phyloP scores from a whole-genome alignment of 2,329 filamentous ascomycete species.

The Sporothrix pallida region DNA sequence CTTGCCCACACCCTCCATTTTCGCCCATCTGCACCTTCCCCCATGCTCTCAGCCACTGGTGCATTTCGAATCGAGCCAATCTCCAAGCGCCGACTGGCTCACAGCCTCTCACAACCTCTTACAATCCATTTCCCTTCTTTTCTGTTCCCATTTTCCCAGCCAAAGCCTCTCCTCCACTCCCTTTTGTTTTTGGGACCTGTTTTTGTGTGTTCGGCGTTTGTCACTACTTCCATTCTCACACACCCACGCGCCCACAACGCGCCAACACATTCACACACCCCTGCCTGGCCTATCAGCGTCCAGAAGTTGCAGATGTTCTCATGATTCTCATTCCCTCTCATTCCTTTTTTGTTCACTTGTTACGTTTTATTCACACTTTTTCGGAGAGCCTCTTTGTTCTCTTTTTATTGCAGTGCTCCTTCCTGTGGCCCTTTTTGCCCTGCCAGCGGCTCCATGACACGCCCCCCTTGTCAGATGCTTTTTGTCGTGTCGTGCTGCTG shows the following conservation, averaged over 20 bases:
- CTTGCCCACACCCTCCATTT: neutral
- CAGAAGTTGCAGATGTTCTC: conserved; percentile 13
- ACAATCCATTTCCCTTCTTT: neutral
- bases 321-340: neutral
- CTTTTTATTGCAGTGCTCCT: neutral
- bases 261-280: conserved; percentile 27
- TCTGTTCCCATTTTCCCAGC: neutral
- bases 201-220: neutral
- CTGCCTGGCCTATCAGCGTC: conserved; percentile 25
- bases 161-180: neutral
- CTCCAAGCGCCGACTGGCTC: conserved; percentile 31
- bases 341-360: neutral
- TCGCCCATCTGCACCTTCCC: neutral
- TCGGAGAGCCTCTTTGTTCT: neutral
- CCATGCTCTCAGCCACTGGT: conserved; percentile 22
- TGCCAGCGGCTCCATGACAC: conserved; percentile 17
- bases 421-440: neutral
- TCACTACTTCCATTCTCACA: conserved; percentile 11
- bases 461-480: conserved; percentile 1
- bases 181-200: too few species aligned
- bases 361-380: neutral
- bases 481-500: neutral
- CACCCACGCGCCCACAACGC: conserved; percentile 26
- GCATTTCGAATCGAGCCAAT: conserved; percentile 27
- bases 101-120: conserved; percentile 20